These are phyloP conservation scores for Silene noctiflora DNA, from an alignment of 179 eudicot genomes.

Conservation along the genomic window DNA sequence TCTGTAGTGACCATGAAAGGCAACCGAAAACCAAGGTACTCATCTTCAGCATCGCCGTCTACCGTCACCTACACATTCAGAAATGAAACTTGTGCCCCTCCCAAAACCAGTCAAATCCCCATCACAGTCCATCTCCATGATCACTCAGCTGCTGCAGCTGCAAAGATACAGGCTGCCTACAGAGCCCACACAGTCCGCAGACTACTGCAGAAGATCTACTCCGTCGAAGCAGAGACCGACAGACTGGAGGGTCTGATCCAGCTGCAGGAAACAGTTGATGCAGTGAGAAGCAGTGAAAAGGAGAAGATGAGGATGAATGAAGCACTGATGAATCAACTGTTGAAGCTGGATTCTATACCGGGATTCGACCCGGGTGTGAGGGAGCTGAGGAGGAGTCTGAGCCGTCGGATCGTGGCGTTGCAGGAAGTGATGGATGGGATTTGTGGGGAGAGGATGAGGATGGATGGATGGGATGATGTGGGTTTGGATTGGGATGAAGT, in stretches of 20 bases:
- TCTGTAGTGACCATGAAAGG: constrained; percentile 33
- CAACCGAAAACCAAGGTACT: constrained; percentile 30
- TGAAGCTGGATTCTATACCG: constrained; percentile 65
- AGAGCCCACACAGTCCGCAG: constrained; percentile 48
- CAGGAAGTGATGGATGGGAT: constrained; percentile 82
- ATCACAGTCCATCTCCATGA: constrained; percentile 35
- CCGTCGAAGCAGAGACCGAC: constrained; percentile 46
- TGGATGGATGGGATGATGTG: constrained; percentile 48
- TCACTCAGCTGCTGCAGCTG: constrained; percentile 43
- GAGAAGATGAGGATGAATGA: constrained; percentile 67
- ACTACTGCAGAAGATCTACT: constrained; percentile 46
- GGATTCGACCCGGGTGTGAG: constrained; percentile 61
- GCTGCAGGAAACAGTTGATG: constrained; percentile 84
- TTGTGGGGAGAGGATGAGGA: constrained; percentile 21
- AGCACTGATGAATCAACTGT: constrained; percentile 58
- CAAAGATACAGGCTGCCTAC: constrained; percentile 67
- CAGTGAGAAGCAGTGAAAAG: constrained; percentile 40
- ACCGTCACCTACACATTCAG: constrained; percentile 34
- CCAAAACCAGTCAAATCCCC: constrained; percentile 27
- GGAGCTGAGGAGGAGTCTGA: constrained; percentile 57
- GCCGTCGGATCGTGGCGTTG: constrained; percentile 78
- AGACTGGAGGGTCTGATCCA: constrained; percentile 61
- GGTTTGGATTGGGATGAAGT: constrained; percentile 65
- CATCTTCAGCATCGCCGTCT: constrained; percentile 31
- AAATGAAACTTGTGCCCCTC: constrained; percentile 42